These are phyloP conservation scores for Bonia amplexicaulis DNA, from an alignment of 176 grass and related monocot species.

Conservation along the genomic window DNA sequence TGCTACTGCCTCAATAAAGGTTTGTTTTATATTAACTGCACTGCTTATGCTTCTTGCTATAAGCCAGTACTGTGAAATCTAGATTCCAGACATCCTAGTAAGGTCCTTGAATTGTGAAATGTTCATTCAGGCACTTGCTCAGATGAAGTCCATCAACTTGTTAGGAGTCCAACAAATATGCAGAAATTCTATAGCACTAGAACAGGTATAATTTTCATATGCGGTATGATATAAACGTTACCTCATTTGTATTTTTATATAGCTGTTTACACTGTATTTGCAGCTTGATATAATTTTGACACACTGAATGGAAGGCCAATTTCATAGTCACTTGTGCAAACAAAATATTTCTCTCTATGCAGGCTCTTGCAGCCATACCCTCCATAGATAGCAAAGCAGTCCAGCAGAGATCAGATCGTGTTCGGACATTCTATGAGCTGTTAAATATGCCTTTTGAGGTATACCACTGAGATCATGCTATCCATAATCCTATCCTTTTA, in stretches of 20 bases:
- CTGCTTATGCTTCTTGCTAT: constrained; percentile 13
- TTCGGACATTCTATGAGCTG: constrained; percentile 82
- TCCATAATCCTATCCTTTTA: constrained; percentile 6
- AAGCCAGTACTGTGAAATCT: not conserved
- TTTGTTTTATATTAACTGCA: constrained; percentile 27
- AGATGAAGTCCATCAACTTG: constrained; percentile 96
- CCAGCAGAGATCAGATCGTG: constrained; percentile 81
- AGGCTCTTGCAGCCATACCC: constrained; percentile 90
- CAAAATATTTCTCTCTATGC: constrained; percentile 19
- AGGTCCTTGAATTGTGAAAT: constrained; percentile 20
- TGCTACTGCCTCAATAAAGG: constrained; percentile 89
- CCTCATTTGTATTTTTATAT: constrained; percentile 2
- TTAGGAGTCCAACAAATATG: constrained; percentile 98
- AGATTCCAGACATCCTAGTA: constrained; percentile 17
- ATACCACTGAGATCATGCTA: constrained; percentile 8
- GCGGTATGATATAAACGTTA: not conserved
- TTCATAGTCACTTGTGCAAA: not conserved
- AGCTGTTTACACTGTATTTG: not conserved
- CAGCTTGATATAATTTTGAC: not conserved
- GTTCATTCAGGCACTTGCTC: constrained; percentile 62
- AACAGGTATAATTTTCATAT: constrained; percentile 56
- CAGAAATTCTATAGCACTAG: constrained; percentile 89
- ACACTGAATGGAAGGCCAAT: not conserved
- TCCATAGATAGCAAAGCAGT: constrained; percentile 82
- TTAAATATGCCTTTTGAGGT: constrained; percentile 90